Evolutionary conservation across 441 rosid species (phyloP), one percentile per base, ranked within the genome.

Genomic region (Jatropha podagrica): DNA sequence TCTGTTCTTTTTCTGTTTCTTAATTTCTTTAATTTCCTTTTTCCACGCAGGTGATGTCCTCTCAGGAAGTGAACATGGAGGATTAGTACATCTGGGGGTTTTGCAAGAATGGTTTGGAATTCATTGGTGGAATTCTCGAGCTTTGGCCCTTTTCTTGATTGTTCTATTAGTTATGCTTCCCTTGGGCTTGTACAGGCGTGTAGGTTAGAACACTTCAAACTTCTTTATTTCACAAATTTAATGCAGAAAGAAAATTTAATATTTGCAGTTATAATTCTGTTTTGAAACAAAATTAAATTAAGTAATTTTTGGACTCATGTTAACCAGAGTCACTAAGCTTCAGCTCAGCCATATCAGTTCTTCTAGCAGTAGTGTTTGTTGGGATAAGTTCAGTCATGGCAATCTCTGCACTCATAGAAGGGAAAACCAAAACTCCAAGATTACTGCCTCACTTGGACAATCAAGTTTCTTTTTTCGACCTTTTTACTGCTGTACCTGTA

Each of bases 401-500:
- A 4, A 82, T 92, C 64, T 38, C 10, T 15, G 94, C 93, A 10
- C 80, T 95, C 0, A 9, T 89, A 15, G 78, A 88, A 79, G 97
- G 97, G 60, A 83, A 81, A 78, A 81, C 98, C 0, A 84, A 90
- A 49, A 85, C 13, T 68, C 93, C 90, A 8, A 87, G 90, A 81
- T 74, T 89, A 58, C 79, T 92, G 11, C 98, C 98, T 0, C 67
- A 77, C 2, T 65, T 94, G 44, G 85, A 84, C 72, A 69, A 80
- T 72, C 71, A 59, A 17, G 74, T 82, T 55, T 88, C 96, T 0
- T 85, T 92, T 85, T 90, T 90, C 7, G 80, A 88, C 51, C 97
- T 95, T 71, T 91, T 95, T 85, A 91, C 97, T 18, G 92, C 96
- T 27, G 94, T 91, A 38, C 98, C 98, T 0, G 91, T 92, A 26